Conservation (phyloP, 2,329 filamentous ascomycete species). For the Fusarium decemcellulare region DNA sequence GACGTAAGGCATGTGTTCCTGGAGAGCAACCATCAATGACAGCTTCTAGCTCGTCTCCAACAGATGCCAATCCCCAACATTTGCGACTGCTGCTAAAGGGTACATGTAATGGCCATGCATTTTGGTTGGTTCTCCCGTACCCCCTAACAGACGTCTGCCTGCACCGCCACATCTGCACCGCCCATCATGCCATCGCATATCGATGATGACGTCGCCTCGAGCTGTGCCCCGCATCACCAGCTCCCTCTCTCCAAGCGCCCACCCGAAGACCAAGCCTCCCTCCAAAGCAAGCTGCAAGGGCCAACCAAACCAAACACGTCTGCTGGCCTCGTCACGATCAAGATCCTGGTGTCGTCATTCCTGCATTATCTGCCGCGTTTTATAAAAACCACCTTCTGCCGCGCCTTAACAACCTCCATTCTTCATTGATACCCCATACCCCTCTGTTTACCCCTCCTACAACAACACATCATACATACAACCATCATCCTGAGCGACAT, state of each 20-base stretch:
- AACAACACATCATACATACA: slow-evolving; percentile 12
- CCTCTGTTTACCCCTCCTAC: slow-evolving; percentile 12
- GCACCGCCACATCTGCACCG: slow-evolving; percentile 41
- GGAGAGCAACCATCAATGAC: slow-evolving; percentile 21
- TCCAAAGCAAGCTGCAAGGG: slow-evolving; percentile 23
- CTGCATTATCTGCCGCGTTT: slow-evolving; percentile 16
- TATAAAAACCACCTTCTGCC: slow-evolving; percentile 27
- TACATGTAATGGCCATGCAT: slow-evolving; percentile 1
- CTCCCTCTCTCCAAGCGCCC: slow-evolving; percentile 37
- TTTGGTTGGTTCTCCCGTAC: slow-evolving; percentile 11
- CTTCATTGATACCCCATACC: slow-evolving; percentile 39
- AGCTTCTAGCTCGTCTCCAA: slow-evolving; percentile 29
- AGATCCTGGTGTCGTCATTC: slow-evolving; percentile 39
- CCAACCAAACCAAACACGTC: slow-evolving; percentile 21
- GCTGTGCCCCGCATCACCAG: slow-evolving; percentile 42
- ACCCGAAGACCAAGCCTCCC: slow-evolving; percentile 1
- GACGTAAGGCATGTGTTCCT: slow-evolving; percentile 37
- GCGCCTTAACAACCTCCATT: background rate
- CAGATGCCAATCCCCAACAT: slow-evolving; percentile 13
- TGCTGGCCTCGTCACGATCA: slow-evolving; percentile 40
- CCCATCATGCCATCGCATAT: slow-evolving; percentile 41
- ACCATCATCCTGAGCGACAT: slow-evolving; percentile 14
- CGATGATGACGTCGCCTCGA: slow-evolving; percentile 49
- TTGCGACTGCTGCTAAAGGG: background rate
- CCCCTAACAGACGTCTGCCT: slow-evolving; percentile 9